Evolutionary conservation across 2,329 filamentous ascomycete species (phyloP), one percentile per base, ranked within the genome.

Genomic region (Rosellinia necatrix): DNA sequence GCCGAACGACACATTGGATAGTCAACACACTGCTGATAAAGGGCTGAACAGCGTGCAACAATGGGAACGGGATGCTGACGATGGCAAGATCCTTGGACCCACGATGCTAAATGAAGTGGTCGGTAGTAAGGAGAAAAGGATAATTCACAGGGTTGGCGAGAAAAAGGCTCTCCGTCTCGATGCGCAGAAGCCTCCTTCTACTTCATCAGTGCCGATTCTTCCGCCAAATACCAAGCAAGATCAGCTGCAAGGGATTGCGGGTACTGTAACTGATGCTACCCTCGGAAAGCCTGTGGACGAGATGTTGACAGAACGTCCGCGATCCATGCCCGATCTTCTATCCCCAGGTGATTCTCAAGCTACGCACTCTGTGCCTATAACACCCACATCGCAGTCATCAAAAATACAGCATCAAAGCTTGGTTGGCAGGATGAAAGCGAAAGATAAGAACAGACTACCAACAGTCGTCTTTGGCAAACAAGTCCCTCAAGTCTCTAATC

Each of bases 401-500:
- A 67, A 66, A 53, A 48, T 58, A 32, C 65, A 53, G 13, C 44
- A 64, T 8, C 66, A 61, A 43, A 71, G 74, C 59, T 71, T 77
- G 25, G 66, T 75, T 29, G 76, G 74, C 37, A 80, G 82, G 56
- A 75, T 75, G 34, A 85, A 82, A 62, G 78, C 82, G 27, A 82
- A 78, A 60, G 80, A 83, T 47, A 88, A 85, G 66, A 85, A 80
- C 60, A 88, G 88, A 64, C 78, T 88, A 12, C 91, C 88, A 1
- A 90, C 85, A 0, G 90, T 94, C 3, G 81, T 93, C 0, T 94
- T 96, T 69, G 87, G 89, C 2, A 91, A 90, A 66, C 84, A 85
- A 52, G 75, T 76, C 1, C 77, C 78, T 61, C 78, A 76, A 42
- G 64, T 72, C 17, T 73, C 79, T 12, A 81, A 84, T 30, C 81